Base-by-base conservation (phyloP, 2,329 filamentous ascomycete genomes). In the Aureobasidium sp. region DNA sequence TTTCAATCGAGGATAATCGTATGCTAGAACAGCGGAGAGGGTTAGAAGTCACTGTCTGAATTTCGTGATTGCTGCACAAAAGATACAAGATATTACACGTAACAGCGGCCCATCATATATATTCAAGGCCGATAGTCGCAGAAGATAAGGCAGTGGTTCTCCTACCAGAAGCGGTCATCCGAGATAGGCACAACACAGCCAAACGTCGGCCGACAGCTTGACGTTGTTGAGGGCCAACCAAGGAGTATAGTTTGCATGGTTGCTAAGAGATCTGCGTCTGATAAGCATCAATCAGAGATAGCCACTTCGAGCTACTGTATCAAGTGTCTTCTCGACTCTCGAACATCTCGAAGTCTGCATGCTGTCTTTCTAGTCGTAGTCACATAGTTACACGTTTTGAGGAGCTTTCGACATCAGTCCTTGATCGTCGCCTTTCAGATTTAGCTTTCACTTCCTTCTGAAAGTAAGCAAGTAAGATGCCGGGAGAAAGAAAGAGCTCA, bases 221-320 rank as follows among this genome's bases (percentile, higher is more conserved):
- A 33, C n/a, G 3, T 17, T 19, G 17, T 33, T 31, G 42, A 35
- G 39, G n/a, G 19, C 54, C 56, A 60, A 49, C 35, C 57, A 60
- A 22, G 11, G 9, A 42, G 15, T 14, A 11, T 5, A 19, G 17
- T 22, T 17, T 50, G 19, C 33, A 50, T n/a, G 44, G 17, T 50
- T 40, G 15, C 17, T 24, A 42, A 2, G 27, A 12, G 57, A 60
- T 60, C 57, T 42, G 37, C 57, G 7, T 6, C 14, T 39, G 57
- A 60, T 50, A 60, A 60, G 57, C 44, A 42, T 39, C 29, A 35
- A 31, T 19, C 17, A n/a, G 22, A 60, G 35, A 50, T 50, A 50
- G 24, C n/a, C 45, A 33, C n/a, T 42, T 49, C 27, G 17, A 22
- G 22, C 17, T 60, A 29, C 27, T 29, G 27, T 29, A 27, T 15